Conservation (phyloP, 148 eudicot species). For the Tetragonia tetragonoides region DNA sequence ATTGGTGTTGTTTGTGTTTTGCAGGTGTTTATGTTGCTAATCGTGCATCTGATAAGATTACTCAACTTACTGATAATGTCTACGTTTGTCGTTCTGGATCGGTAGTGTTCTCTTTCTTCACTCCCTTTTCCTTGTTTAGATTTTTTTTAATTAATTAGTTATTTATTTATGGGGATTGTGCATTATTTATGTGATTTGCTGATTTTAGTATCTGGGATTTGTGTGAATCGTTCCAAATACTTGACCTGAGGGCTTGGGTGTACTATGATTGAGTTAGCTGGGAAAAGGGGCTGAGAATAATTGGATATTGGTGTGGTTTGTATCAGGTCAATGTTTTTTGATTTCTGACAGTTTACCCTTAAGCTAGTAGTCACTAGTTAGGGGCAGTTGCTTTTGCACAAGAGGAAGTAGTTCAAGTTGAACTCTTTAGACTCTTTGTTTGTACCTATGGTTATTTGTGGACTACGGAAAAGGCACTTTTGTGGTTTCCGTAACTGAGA, state of each 20-base stretch:
- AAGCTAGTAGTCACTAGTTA: not conserved
- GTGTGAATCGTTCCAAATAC: not conserved
- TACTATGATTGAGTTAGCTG: not conserved
- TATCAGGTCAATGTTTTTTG: not conserved
- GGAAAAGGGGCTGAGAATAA: not conserved
- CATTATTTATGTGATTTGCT: not conserved
- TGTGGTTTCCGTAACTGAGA: no score
- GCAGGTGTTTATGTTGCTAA: conserved; percentile 92
- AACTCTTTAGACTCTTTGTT: not conserved
- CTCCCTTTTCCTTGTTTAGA: not conserved
- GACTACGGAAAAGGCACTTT: not conserved
- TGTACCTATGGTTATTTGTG: not conserved
- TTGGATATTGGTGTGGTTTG: not conserved
- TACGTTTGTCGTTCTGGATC: conserved; percentile 98
- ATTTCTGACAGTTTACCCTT: not conserved
- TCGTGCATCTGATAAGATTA: conserved; percentile 98
- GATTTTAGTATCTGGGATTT: not conserved
- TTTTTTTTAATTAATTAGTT: not conserved
- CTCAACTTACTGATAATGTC: conserved; percentile 90
- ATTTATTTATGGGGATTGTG: not conserved
- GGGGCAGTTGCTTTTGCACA: not conserved
- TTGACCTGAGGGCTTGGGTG: not conserved
- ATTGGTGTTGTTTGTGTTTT: not conserved
- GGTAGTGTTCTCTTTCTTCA: conserved; percentile 40
- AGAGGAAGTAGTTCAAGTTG: not conserved